Evolutionary conservation across 139 green algal species (phyloP).

Genomic region (Pseudopediastrum boryanum): DNA sequence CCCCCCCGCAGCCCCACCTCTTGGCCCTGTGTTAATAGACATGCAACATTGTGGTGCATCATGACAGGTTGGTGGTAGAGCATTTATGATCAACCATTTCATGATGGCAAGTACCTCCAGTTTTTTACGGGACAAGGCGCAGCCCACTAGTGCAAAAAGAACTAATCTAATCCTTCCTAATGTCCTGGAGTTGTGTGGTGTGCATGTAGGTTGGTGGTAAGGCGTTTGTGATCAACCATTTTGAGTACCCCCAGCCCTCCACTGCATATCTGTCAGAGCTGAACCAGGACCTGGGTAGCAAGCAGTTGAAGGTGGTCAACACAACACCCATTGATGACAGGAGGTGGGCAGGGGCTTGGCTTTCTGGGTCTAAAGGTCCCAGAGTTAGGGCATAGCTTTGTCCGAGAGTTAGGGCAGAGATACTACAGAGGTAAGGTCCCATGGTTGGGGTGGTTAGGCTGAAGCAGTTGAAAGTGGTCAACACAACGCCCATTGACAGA

Average conservation of each 20-base stretch:
- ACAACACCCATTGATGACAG: background rate
- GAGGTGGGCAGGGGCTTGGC: no score
- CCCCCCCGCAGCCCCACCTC: no score
- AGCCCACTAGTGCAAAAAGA: background rate
- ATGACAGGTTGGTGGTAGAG: background rate
- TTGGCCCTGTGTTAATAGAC: background rate
- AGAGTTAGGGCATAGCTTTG: no score
- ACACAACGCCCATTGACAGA: no score
- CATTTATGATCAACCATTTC: background rate
- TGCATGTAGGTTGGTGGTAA: background rate
- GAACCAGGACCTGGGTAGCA: background rate
- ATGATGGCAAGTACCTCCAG: background rate
- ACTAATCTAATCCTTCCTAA: no score
- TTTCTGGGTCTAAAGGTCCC: no score
- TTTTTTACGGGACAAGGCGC: background rate
- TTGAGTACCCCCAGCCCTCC: constrained; percentile 1
- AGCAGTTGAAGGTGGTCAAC: background rate
- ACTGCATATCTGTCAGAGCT: background rate
- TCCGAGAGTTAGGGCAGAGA: no score
- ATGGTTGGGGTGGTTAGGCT: no score
- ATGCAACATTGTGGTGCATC: background rate
- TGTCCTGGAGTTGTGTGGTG: background rate
- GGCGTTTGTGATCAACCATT: background rate
- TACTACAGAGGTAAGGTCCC: no score
- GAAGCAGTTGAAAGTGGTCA: no score